Base-by-base conservation (phyloP, 306 rosid species). In the Cucurbita argyrosperma region DNA sequence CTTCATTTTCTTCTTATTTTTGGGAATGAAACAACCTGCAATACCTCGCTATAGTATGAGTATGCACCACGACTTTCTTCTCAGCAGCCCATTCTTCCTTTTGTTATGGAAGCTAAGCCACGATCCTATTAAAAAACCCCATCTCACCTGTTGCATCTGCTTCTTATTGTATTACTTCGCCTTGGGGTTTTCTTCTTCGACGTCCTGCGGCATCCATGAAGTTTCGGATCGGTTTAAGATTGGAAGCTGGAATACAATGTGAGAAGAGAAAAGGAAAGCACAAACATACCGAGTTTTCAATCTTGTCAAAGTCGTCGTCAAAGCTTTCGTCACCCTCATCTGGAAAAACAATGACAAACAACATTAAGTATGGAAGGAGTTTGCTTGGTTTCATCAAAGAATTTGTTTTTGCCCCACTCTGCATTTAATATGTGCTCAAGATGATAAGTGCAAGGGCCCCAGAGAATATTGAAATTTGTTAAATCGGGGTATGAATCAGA, bases 221-320 rank as follows among this genome's bases (percentile, higher is more conserved):
- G 49, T 19, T 19, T 26, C 49, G 14, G 10, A 54, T 76, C 11
- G 67, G 45, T 49, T 63, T 16, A 12, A 50, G 57, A 23, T 5
- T 43, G 64, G 53, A 46, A 11, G 8, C 2, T 51, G 65, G 35
- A 38, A 71, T 42, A 49, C 13, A 5, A 11, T 23, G 39, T 9
- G 16, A 38, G 61, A 52, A 26, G 57, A 55, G 54, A 5, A 37
- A 30, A n/a, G 71, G 57, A 15, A 43, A 7, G 35, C 8, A 26
- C 1, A 23, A 76, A 77, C 92, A 79, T 84, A 95, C 99, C 46
- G 97, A 95, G 85, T 91, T 86, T 55, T 78, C 96, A 75, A 95
- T 95, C 91, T 91, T 91, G 88, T 95, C 99, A 73, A 95, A 95
- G 81, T 95, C 97, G 82, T 95, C 99, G 77, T 82, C 97, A 64